Evolutionary conservation across 2,329 filamentous ascomycete species (phyloP).

Genomic region (Dactylella cylindrospora): DNA sequence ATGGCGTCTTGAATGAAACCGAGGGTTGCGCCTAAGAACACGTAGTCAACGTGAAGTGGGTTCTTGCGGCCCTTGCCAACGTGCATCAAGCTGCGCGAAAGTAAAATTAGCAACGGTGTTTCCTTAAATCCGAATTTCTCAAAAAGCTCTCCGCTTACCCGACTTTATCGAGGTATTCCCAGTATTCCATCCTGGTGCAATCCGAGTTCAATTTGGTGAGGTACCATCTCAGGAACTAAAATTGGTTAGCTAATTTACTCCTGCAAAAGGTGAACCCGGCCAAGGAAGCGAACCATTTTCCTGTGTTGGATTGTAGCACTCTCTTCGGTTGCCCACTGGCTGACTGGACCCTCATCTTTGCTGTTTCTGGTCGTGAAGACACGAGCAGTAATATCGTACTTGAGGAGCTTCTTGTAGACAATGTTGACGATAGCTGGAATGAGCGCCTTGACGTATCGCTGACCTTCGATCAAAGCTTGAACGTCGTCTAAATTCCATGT

Average conservation of each 20-base stretch:
- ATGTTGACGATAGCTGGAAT: slow-evolving; percentile 82
- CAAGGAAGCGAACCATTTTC: slow-evolving; percentile 27
- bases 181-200: slow-evolving; percentile 73
- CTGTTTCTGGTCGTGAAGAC: slow-evolving; percentile 66
- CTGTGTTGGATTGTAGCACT: slow-evolving; percentile 40
- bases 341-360: slow-evolving; percentile 66
- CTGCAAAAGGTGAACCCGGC: background rate
- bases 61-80: slow-evolving; percentile 67
- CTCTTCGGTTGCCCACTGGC: slow-evolving; percentile 27
- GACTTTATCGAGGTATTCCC: slow-evolving; percentile 82
- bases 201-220: slow-evolving; percentile 73
- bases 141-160: slow-evolving; percentile 54
- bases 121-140: background rate
- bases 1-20: slow-evolving; percentile 77
- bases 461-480: slow-evolving; percentile 67
- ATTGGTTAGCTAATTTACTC: background rate
- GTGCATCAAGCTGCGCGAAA: slow-evolving; percentile 36
- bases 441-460: slow-evolving; percentile 77
- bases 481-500: slow-evolving; percentile 62
- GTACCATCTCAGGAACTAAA: slow-evolving; percentile 62
- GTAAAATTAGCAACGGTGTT: too few species aligned
- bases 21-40: slow-evolving; percentile 72
- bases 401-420: slow-evolving; percentile 77
- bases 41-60: slow-evolving; percentile 75
- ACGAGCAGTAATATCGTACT: slow-evolving; percentile 78